phyloP scores from a whole-genome alignment of 345 rosid genomes.

The Corymbia maculata region DNA sequence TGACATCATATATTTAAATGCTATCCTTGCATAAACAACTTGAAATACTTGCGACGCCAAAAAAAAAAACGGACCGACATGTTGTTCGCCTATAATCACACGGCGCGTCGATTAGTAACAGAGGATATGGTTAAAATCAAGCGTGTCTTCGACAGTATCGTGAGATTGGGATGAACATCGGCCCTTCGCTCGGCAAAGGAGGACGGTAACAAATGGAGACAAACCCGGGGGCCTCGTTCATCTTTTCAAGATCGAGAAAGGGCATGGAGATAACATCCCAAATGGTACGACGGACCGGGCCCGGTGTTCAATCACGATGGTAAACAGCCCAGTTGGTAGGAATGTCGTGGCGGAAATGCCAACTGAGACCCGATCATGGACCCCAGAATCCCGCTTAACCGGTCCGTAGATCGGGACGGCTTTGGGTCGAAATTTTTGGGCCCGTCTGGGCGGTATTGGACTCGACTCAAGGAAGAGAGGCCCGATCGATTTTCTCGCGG shows the following conservation, averaged over 20 bases:
- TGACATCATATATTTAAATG: background rate
- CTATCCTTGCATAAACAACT: background rate
- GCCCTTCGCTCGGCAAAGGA: background rate
- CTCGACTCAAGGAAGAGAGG: background rate
- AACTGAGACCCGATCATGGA: background rate
- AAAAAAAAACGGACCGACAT: background rate
- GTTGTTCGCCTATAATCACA: background rate
- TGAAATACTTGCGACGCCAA: background rate
- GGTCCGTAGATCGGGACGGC: fast-evolving
- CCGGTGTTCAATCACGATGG: background rate
- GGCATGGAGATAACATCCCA: too few species aligned
- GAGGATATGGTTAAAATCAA: background rate
- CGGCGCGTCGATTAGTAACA: background rate
- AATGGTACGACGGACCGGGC: background rate
- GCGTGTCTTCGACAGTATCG: background rate
- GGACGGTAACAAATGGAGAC: background rate
- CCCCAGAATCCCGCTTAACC: background rate
- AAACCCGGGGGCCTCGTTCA: background rate
- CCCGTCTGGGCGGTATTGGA: background rate
- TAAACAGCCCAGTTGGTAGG: background rate
- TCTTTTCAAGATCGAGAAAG: background rate
- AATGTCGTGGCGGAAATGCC: background rate
- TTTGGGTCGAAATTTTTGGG: background rate
- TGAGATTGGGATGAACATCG: background rate
- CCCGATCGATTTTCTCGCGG: background rate